phyloP scores from a whole-genome alignment of 768 basidiomycete species.

The Clitopilus passeckerianus region DNA sequence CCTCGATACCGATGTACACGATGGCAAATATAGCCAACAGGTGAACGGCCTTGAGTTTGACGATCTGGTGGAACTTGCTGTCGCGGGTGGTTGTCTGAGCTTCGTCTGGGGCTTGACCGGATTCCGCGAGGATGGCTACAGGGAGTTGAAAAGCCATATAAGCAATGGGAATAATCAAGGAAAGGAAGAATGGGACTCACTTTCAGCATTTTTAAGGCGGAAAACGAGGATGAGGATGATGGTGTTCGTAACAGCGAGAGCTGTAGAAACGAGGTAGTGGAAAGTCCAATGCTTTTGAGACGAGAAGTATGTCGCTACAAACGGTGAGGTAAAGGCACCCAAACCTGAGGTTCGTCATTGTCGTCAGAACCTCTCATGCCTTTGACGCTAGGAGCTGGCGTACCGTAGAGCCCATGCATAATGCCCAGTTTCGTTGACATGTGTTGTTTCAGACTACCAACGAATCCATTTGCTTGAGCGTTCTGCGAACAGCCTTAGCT shows the following conservation, averaged over 20 bases:
- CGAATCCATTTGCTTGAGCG: constrained; percentile 49
- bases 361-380: background rate
- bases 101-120: constrained; percentile 21
- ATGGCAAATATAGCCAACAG: constrained; percentile 39
- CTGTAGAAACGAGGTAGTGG: constrained; percentile 55
- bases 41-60: constrained; percentile 35
- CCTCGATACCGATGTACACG: constrained; percentile 48
- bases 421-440: constrained; percentile 46
- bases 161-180: background rate
- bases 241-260: constrained; percentile 39
- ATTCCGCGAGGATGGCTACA: constrained; percentile 15
- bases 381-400: background rate
- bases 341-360: constrained; percentile 12
- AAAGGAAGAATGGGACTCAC: constrained; percentile 10
- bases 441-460: constrained; percentile 41
- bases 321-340: constrained; percentile 53
- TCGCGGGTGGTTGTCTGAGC: constrained; percentile 6
- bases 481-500: constrained; percentile 24
- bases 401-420: constrained; percentile 47
- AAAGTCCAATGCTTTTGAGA: constrained; percentile 49
- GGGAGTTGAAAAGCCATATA: background rate
- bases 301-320: constrained; percentile 64
- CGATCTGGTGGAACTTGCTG: constrained; percentile 41
- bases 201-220: constrained; percentile 20
- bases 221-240: constrained; percentile 18